Conservation (phyloP, 2,329 filamentous ascomycete species). For the Colletotrichum sp. region DNA sequence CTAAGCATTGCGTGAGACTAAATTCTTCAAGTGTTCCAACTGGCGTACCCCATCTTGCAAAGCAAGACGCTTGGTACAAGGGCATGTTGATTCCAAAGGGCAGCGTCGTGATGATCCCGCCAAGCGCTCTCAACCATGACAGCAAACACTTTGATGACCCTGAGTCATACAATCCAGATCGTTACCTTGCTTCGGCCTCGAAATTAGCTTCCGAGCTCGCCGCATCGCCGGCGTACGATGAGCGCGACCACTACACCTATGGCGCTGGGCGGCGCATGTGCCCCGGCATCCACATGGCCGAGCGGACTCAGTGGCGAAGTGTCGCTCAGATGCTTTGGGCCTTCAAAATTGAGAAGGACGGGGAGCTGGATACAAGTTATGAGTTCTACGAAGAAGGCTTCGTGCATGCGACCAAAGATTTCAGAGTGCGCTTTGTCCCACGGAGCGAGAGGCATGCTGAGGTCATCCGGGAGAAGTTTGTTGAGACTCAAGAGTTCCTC, state of each 20-base stretch:
- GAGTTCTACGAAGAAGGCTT: not conserved
- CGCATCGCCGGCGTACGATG: constrained; percentile 18
- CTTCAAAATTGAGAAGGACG: constrained; percentile 31
- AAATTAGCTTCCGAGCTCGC: constrained; percentile 33
- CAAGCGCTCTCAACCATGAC: constrained; percentile 39
- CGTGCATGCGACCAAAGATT: not conserved
- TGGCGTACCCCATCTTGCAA: not conserved
- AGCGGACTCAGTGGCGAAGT: constrained; percentile 44
- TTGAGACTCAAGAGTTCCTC: not conserved
- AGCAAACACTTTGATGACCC: constrained; percentile 27
- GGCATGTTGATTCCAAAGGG: constrained; percentile 45
- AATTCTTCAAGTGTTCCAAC: not conserved
- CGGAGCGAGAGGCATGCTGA: not conserved
- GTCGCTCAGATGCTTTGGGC: constrained; percentile 51
- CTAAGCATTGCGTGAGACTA: not conserved
- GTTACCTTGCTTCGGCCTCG: constrained; percentile 26
- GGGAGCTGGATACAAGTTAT: not conserved
- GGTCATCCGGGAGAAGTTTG: not conserved
- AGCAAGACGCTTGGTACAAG: constrained; percentile 40
- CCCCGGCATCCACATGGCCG: constrained; percentile 53
- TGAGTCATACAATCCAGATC: constrained; percentile 32
- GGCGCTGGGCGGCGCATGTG: constrained; percentile 53
- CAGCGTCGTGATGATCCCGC: constrained; percentile 39
- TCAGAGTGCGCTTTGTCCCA: not conserved
- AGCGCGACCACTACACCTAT: constrained; percentile 50